Evolutionary conservation across 129 eudicot genomes (phyloP).

Genomic region (Pulicaria dysenterica): DNA sequence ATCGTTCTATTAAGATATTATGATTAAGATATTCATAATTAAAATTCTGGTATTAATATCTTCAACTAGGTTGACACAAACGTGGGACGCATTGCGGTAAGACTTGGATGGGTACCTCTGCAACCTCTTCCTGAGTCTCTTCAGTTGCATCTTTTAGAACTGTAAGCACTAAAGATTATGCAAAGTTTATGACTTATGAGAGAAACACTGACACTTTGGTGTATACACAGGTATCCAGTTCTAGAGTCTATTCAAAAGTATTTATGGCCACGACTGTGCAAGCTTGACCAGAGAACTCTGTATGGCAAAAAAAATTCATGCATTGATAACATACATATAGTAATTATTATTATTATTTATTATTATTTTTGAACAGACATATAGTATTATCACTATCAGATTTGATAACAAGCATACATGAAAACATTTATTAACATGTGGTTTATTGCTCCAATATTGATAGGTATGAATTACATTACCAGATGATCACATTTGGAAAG

Average conservation of each 20-base stretch:
- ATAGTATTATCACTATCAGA: conserved; percentile 20
- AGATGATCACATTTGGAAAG: conserved; percentile 98
- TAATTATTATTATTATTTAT: neutral
- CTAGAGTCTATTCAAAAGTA: conserved; percentile 84
- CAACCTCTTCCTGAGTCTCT: conserved; percentile 85
- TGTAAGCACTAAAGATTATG: conserved; percentile 48
- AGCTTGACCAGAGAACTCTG: conserved; percentile 92
- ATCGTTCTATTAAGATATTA: conserved; percentile 1
- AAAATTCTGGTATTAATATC: conserved; percentile 4
- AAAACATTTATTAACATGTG: conserved; percentile 2
- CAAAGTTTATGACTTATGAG: neutral
- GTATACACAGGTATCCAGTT: conserved; percentile 64
- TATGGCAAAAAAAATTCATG: conserved; percentile 27
- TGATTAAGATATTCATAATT: neutral
- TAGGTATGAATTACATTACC: conserved; percentile 94
- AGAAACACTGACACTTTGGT: conserved; percentile 21
- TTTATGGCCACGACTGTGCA: conserved; percentile 94
- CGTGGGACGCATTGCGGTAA: conserved; percentile 92
- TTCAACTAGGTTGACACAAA: conserved; percentile 76
- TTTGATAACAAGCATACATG: conserved; percentile 1
- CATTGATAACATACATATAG: conserved; percentile 15
- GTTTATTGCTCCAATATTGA: conserved; percentile 7
- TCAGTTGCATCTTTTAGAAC: conserved; percentile 80
- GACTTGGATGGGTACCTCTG: conserved; percentile 98
- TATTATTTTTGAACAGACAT: neutral